A percentile compares a stretch with the other conserved stretches of the same genome.
Conservation (phyloP, 176 grass and related monocot genomes). For the Tillandsia fasciculata region DNA sequence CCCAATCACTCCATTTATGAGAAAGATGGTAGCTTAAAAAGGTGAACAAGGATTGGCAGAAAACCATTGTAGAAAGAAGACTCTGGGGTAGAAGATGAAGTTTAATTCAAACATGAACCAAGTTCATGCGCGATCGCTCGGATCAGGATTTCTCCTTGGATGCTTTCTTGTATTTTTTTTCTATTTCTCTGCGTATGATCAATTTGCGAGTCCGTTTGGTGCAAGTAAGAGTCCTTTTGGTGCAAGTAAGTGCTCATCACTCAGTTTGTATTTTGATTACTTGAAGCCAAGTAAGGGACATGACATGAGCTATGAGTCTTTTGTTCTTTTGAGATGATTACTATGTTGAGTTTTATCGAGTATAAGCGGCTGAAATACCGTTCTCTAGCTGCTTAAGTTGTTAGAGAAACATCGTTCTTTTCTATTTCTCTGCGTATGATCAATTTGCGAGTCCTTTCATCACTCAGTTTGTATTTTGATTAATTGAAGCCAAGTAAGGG, state of each 20-base stretch:
- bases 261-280: not conserved
- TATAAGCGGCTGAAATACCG: no score
- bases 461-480: no score
- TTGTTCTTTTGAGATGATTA: no score
- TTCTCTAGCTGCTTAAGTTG: no score
- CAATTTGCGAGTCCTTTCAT: no score
- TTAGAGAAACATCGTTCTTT: no score
- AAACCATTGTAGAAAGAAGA: not conserved
- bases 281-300: not conserved
- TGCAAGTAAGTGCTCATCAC: not conserved
- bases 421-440: no score
- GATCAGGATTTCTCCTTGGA: slow-evolving; percentile 49
- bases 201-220: slow-evolving; percentile 26
- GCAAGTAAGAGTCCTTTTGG: not conserved
- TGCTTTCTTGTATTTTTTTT: slow-evolving; percentile 72
- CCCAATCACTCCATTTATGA: no score
- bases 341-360: no score
- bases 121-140: slow-evolving; percentile 1
- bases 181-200: slow-evolving; percentile 66
- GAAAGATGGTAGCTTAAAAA: not conserved
- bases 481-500: no score
- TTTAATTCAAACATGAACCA: not conserved
- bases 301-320: not conserved
- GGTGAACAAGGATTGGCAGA: not conserved
- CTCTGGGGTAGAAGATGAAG: not conserved